Conservation (phyloP, 2,329 filamentous ascomycete species). For the Aspergillus tubingensis region DNA sequence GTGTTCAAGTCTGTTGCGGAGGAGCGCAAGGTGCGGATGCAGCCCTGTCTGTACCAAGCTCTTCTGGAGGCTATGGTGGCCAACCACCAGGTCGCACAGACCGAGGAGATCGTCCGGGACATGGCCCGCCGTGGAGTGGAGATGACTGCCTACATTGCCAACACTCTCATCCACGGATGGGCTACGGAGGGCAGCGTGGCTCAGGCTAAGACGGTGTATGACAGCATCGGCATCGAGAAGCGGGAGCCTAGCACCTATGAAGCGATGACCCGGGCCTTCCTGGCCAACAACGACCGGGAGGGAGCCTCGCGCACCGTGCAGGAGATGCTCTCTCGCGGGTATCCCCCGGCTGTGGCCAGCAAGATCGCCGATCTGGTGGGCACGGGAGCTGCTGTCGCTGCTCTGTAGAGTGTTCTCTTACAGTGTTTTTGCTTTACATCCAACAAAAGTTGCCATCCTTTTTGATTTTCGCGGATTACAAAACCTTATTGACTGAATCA, state of each 20-base stretch:
- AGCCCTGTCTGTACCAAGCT: constrained; percentile 90
- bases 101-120: constrained; percentile 69
- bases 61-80: constrained; percentile 97
- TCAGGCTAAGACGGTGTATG: constrained; percentile 78
- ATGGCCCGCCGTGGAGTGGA: constrained; percentile 76
- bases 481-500: constrained; percentile 10
- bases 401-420: constrained; percentile 21
- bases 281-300: constrained; percentile 77
- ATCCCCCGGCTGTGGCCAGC: constrained; percentile 85
- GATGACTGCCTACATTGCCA: constrained; percentile 96
- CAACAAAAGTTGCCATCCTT: constrained; percentile 18
- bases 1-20: constrained; percentile 80
- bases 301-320: constrained; percentile 76
- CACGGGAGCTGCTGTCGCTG: constrained; percentile 26
- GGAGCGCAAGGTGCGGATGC: constrained; percentile 66
- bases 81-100: constrained; percentile 80
- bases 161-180: constrained; percentile 97
- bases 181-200: constrained; percentile 77
- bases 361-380: constrained; percentile 91
- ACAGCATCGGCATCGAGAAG: constrained; percentile 72
- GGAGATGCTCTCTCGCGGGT: constrained; percentile 88
- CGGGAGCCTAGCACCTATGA: constrained; percentile 98
- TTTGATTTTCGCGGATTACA: constrained; percentile 10
- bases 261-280: constrained; percentile 92
- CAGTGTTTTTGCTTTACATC: neutral